Percentiles rank a stretch among this genome's conserved stretches.
phyloP scores from a whole-genome alignment of 805 yeast species.

The Cyberlindnera maritima region DNA sequence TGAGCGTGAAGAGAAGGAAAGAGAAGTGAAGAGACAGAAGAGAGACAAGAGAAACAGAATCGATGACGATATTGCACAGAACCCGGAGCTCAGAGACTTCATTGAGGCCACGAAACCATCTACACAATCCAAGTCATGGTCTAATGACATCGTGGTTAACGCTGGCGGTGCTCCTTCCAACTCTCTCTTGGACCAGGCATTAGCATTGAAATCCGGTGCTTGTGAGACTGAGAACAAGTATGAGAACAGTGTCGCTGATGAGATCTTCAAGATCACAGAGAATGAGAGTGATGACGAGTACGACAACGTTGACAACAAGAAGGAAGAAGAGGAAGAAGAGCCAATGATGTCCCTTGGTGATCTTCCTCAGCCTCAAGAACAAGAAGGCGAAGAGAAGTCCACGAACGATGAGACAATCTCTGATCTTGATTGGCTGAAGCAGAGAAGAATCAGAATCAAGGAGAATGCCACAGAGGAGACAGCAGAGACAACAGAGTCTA shows the following conservation, averaged over 20 bases:
- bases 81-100: conserved; percentile 74
- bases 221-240: conserved; percentile 13
- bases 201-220: conserved; percentile 33
- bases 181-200: conserved; percentile 38
- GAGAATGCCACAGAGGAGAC: conserved; percentile 36
- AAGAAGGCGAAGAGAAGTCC: conserved; percentile 16
- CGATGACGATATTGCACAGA: conserved; percentile 58
- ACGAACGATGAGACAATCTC: conserved; percentile 49
- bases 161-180: conserved; percentile 34
- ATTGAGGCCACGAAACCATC: conserved; percentile 81
- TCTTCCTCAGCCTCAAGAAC: conserved; percentile 14
- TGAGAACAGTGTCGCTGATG: conserved; percentile 25
- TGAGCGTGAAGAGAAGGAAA: conserved; percentile 37
- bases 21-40: conserved; percentile 33
- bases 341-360: conserved; percentile 45
- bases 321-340: conserved; percentile 45
- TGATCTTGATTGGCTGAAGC: conserved; percentile 85
- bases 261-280: conserved; percentile 29
- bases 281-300: conserved; percentile 47
- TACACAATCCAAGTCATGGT: conserved; percentile 72
- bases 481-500: conserved; percentile 9
- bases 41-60: conserved; percentile 33
- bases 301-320: conserved; percentile 31
- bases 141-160: conserved; percentile 38
- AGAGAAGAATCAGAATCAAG: conserved; percentile 67